Conservation (phyloP, 106 monocot species). For the Triglochin maritima region DNA sequence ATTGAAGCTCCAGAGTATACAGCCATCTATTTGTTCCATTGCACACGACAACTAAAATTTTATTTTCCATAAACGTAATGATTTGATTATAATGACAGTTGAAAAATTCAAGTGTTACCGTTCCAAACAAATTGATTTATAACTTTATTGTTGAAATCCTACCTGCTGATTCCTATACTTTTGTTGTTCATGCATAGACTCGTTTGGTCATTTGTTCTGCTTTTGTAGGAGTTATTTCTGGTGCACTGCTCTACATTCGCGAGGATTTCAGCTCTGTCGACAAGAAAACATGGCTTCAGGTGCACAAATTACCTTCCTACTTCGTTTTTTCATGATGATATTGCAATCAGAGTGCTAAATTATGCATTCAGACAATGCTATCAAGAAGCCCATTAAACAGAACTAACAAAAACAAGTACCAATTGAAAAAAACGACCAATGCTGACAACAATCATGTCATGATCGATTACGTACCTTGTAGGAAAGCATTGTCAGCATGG, state of each 20-base stretch:
- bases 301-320: neutral
- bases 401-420: neutral
- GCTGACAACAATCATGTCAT: neutral
- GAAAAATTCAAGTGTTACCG: neutral
- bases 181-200: neutral
- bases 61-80: neutral
- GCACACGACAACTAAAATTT: neutral
- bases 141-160: neutral
- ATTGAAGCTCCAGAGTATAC: neutral
- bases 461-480: constrained; percentile 4
- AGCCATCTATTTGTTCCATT: neutral
- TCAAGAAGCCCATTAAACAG: neutral
- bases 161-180: neutral
- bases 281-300: constrained; percentile 75
- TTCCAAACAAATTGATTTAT: no score
- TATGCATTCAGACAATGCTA: neutral
- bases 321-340: neutral
- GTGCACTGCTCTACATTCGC: constrained; percentile 76
- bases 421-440: neutral
- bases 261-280: constrained; percentile 66
- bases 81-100: neutral
- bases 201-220: neutral
- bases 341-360: neutral
- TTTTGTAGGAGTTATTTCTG: constrained; percentile 71
- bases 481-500: constrained; percentile 84